Percentiles rank a stretch among this genome's conserved stretches.
Conservation (phyloP, 148 eudicot genomes). For the Amaranthus palmeri region DNA sequence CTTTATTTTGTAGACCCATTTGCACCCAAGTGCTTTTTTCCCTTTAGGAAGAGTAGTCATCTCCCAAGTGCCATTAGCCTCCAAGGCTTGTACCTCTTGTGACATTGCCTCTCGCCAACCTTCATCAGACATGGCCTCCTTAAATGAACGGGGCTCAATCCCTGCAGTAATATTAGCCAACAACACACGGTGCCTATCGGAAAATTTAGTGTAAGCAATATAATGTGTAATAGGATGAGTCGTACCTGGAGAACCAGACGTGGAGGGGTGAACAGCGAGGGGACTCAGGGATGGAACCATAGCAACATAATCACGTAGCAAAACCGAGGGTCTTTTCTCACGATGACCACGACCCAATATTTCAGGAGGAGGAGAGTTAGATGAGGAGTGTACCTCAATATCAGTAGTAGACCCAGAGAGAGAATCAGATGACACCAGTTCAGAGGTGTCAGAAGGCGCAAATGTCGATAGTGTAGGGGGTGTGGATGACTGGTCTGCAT, state of each 20-base stretch:
- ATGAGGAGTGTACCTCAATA: too few relatives aligned
- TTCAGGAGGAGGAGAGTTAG: too few relatives aligned
- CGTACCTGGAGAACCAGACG: neutral
- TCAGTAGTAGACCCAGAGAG: neutral
- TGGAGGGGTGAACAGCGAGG: too few relatives aligned
- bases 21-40: neutral
- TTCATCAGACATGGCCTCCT: neutral
- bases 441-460: too few relatives aligned
- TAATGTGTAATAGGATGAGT: neutral
- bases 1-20: neutral
- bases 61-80: neutral
- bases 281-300: neutral
- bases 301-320: neutral
- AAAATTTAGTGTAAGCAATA: neutral
- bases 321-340: too few relatives aligned
- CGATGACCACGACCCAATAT: too few relatives aligned
- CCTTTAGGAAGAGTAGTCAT: neutral
- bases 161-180: neutral
- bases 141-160: neutral
- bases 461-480: too few relatives aligned
- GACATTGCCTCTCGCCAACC: neutral
- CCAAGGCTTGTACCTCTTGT: neutral
- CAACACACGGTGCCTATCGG: neutral
- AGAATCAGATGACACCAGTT: too few relatives aligned
- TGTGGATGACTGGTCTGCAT: too few relatives aligned